Conservation (phyloP, 1,284 basidiomycete genomes). For the Phenoliferia sp. region DNA sequence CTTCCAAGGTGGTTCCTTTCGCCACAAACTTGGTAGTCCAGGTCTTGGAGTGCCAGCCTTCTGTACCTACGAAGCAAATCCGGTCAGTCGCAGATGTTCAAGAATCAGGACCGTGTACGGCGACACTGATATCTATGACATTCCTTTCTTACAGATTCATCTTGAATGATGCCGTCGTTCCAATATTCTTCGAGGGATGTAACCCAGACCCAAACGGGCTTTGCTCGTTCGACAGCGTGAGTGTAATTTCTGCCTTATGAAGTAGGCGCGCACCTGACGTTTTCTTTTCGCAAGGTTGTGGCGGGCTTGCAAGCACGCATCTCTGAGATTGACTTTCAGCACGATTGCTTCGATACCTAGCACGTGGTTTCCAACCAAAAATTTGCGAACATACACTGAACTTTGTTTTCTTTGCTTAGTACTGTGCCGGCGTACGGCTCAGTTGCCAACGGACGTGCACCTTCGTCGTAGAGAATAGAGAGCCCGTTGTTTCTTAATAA, state of each 20-base stretch:
- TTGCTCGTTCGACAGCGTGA: conserved; percentile 47
- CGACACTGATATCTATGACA: background rate
- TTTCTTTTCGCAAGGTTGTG: conserved; percentile 65
- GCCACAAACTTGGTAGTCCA: conserved; percentile 51
- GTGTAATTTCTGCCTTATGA: background rate
- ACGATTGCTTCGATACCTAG: conserved; percentile 66
- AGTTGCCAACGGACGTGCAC: background rate
- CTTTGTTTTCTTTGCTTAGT: background rate
- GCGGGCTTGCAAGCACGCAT: conserved; percentile 63
- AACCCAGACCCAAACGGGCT: conserved; percentile 65
- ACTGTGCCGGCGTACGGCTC: background rate
- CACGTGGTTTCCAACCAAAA: background rate
- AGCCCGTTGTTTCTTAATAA: too few species aligned
- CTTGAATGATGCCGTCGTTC: conserved; percentile 82
- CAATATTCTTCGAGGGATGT: conserved; percentile 66
- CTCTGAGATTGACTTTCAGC: conserved; percentile 64
- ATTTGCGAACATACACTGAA: background rate
- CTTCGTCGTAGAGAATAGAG: background rate
- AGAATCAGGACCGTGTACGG: background rate
- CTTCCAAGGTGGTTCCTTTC: conserved; percentile 67
- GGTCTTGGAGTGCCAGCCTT: conserved; percentile 39
- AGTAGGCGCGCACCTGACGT: background rate
- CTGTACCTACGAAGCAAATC: conserved; percentile 40
- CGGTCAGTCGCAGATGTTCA: conserved; percentile 36
- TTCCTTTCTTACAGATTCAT: background rate